Conservation (phyloP, 1,284 basidiomycete species). For the Phylloporus sp. region DNA sequence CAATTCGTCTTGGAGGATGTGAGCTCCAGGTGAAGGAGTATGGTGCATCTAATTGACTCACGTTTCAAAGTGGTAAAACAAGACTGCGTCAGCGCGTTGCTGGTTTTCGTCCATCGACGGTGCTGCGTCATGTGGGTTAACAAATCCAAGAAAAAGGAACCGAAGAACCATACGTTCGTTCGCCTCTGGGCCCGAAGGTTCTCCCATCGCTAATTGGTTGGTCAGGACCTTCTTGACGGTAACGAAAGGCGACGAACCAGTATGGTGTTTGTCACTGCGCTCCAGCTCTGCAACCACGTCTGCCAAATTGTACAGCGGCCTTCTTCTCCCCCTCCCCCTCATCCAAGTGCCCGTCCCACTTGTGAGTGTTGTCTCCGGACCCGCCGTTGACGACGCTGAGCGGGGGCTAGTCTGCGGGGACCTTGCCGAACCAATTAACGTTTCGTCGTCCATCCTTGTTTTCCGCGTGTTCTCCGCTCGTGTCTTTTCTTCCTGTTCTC, state of each 20-base stretch:
- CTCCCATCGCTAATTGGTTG: conserved; percentile 23
- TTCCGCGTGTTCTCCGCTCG: background rate
- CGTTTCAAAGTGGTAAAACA: conserved; percentile 33
- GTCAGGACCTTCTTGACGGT: background rate
- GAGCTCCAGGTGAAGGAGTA: background rate
- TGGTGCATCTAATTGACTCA: conserved; percentile 1
- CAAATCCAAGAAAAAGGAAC: background rate
- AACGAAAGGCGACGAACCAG: conserved; percentile 11
- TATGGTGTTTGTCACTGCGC: conserved; percentile 17
- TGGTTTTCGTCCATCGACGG: conserved; percentile 30
- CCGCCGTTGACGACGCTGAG: conserved; percentile 19
- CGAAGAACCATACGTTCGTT: conserved; percentile 20
- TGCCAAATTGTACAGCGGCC: conserved; percentile 18
- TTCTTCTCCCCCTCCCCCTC: background rate
- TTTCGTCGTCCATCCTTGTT: conserved; percentile 31
- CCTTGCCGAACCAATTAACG: conserved; percentile 24
- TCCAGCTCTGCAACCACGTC: conserved; percentile 30
- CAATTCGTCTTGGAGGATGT: conserved; percentile 28
- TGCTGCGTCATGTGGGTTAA: conserved; percentile 17
- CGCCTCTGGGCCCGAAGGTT: conserved; percentile 22
- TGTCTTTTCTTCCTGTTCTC: background rate
- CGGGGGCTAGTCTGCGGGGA: conserved; percentile 27
- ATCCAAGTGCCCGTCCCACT: conserved; percentile 8
- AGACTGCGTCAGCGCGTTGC: conserved; percentile 23
- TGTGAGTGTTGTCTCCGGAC: conserved; percentile 19